Evolutionary conservation across 805 yeast species (phyloP).

Genomic region (Candida mattraensis): DNA sequence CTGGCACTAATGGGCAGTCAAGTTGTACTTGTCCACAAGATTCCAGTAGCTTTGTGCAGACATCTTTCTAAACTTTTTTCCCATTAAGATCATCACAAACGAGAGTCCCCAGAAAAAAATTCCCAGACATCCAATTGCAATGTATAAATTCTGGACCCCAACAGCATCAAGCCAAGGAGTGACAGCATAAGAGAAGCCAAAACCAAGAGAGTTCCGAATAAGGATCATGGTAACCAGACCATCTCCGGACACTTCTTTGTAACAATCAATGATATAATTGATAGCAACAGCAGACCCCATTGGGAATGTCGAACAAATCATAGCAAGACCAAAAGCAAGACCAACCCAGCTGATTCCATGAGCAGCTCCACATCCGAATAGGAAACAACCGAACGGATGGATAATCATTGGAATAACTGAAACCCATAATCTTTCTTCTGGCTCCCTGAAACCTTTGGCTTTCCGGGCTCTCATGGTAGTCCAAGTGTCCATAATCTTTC

Average conservation of each 20-base stretch:
- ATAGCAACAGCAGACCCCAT: slow-evolving; percentile 33
- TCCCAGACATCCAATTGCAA: slow-evolving; percentile 53
- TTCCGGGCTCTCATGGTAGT: slow-evolving; percentile 11
- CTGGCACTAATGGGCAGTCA: slow-evolving; percentile 14
- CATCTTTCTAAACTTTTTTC: slow-evolving; percentile 19
- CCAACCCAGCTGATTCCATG: slow-evolving; percentile 37
- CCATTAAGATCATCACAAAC: slow-evolving; percentile 21
- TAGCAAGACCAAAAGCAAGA: slow-evolving; percentile 34
- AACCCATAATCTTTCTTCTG: slow-evolving; percentile 43
- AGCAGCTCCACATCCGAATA: slow-evolving; percentile 40
- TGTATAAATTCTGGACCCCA: slow-evolving; percentile 53
- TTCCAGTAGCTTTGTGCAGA: slow-evolving; percentile 19
- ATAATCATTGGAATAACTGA: slow-evolving; percentile 36
- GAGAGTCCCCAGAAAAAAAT: slow-evolving; percentile 36
- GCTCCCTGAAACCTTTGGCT: slow-evolving; percentile 40
- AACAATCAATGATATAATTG: slow-evolving; percentile 31
- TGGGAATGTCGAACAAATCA: slow-evolving; percentile 26
- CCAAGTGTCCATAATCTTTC: slow-evolving; percentile 30
- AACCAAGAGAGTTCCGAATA: slow-evolving; percentile 56
- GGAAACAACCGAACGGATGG: slow-evolving; percentile 42
- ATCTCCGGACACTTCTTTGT: slow-evolving; percentile 32
- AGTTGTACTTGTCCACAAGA: slow-evolving; percentile 21
- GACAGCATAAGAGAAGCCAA: slow-evolving; percentile 58
- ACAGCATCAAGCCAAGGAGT: slow-evolving; percentile 53
- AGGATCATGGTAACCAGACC: slow-evolving; percentile 22